Base-by-base conservation (phyloP, 164 flowering plant genomes). In the Tetrastigma voinierianum region DNA sequence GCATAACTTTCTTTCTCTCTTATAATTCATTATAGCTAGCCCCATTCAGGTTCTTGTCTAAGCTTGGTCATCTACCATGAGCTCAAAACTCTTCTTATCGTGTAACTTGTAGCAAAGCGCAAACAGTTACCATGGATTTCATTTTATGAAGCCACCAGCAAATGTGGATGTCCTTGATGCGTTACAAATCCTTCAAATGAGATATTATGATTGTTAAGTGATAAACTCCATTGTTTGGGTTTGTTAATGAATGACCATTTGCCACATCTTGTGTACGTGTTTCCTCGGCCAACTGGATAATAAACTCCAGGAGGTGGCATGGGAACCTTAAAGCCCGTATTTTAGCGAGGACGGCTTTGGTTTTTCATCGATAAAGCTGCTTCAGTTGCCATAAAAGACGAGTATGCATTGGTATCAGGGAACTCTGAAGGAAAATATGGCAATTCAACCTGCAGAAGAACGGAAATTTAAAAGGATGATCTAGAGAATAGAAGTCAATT, bases 371-470 rank as follows among this genome's bases (percentile, higher is more conserved):
- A 44, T 10, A 74, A 80, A 59, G 74, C 70, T 49, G 83, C 92
- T 77, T 85, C 86, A 46, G 62, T 64, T 70, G 64, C 86, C 89
- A 76, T 90, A 54, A 74, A 78, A 66, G 62, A 60, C 45, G 82
- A 76, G 68, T 87, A 89, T 60, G 96, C 88, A 67, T 72, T 77
- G 78, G 85, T 84, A 73, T 90, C 99, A 58, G 97, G 96, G 74
- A 86, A 92, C 78, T 89, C 99, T 47, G 63, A 80, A 67, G 97
- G 98, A 61, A 90, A 92, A 64, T 46, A 77, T 9, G 98, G 94
- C 69, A 89, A 64, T 14, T 85, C 89, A 71, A 65, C 81, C 97
- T 92, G 88, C 72, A 81, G 57, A 59, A 64, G 21, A 59, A 10
- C 66, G 51, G 32, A 59, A 17, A n/a, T 24, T 59, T 69, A 57